Evolutionary conservation across 2,329 filamentous ascomycete genomes (phyloP), one percentile per base, ranked within the genome.

Genomic region (Sarocladium kiliense): DNA sequence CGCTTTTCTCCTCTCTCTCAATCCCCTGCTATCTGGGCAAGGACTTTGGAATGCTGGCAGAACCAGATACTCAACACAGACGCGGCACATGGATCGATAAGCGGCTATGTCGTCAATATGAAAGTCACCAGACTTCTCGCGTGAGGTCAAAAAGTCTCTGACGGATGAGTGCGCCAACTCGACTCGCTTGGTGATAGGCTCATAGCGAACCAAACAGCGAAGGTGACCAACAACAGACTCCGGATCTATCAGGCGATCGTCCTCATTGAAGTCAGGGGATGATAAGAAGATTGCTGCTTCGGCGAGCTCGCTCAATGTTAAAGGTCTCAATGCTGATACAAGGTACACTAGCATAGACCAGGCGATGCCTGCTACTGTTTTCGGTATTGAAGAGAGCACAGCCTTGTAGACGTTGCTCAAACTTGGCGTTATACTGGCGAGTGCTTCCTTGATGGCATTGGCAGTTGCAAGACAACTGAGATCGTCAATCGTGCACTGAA

Each of bases 81-180:
- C 37, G 10, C 18, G 26, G 6, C 26, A 16, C 30, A 56, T 56
- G 19, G 39, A 11, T 12, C 12, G 11, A 34, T 56, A 41, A 14
- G 55, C 49, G 2, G 26, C 34, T 3, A 10, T 34, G 10, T 45
- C 37, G n/a, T 56, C 49, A 16, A 54, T 18, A 23, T 47, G 36
- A 26, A 44, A 56, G 14, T 41, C 1, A 3, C 49, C 55, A 42
- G 55, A 56, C 21, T 34, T 18, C 11, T 26, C 30, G 5, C 36
- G 27, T 10, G 16, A 19, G 2, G 55, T 54, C 19, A 56, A 45
- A 54, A 56, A 56, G 21, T n/a, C 36, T 30, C 49, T 39, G 27
- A 56, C 55, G 6, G 55, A 56, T 9, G 55, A 56, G 23, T 54
- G 55, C 3, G 55, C 55, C 47, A 56, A 42, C 12, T 56, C 55